A percentile compares a stretch with the other conserved stretches of the same genome.
phyloP scores from a whole-genome alignment of 805 yeast genomes.

The Ogataea populi-albae region DNA sequence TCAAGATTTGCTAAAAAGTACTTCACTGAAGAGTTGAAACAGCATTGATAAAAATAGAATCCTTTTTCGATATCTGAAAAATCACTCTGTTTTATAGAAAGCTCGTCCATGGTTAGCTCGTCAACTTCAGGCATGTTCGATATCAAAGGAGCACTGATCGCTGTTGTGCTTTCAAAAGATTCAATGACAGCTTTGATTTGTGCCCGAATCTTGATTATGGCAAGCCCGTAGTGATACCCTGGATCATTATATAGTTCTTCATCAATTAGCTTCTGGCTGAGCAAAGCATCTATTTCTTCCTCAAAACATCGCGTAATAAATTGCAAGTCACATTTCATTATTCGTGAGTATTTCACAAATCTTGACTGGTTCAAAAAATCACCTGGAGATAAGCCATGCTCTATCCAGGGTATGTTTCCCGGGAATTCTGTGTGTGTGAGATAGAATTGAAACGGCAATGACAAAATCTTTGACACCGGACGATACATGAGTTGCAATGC shows the following conservation, averaged over 20 bases:
- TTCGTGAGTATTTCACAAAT: conserved; percentile 54
- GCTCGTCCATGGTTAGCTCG: conserved; percentile 17
- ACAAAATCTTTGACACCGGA: conserved; percentile 29
- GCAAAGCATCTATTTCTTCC: conserved; percentile 55
- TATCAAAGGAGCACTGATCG: conserved; percentile 5
- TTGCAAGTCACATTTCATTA: conserved; percentile 61
- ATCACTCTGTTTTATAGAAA: conserved; percentile 17
- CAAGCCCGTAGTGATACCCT: conserved; percentile 51
- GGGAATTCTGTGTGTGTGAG: conserved; percentile 21
- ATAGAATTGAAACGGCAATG: conserved; percentile 31
- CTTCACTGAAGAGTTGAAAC: conserved; percentile 61
- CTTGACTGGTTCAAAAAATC: conserved; percentile 22
- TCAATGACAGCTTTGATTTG: conserved; percentile 40
- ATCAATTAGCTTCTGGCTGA: conserved; percentile 53
- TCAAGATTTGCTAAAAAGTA: conserved; percentile 79
- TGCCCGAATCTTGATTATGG: conserved; percentile 52
- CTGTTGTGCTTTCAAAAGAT: conserved; percentile 24
- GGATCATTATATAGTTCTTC: conserved; percentile 57
- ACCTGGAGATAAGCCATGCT: conserved; percentile 23
- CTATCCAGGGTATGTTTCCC: conserved; percentile 58
- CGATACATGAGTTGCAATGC: conserved; percentile 65
- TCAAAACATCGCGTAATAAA: conserved; percentile 55
- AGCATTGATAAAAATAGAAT: conserved; percentile 69
- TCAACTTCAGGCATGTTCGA: conserved; percentile 3
- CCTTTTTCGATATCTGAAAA: conserved; percentile 37